Base-by-base conservation (phyloP, 805 yeast genomes). In the Candida pseudoglaebosa region DNA sequence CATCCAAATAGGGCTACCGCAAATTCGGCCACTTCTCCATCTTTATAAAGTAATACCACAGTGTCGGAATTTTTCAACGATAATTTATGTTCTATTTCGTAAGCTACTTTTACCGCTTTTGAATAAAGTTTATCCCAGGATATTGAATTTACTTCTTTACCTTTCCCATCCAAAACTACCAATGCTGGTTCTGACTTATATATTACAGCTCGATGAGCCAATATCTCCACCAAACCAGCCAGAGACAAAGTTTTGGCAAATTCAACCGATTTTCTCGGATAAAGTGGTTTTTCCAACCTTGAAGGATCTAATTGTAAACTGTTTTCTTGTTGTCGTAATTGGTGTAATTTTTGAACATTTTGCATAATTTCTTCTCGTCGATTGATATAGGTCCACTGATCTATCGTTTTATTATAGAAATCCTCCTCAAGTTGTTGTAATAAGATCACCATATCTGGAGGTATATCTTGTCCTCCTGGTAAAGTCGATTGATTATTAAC, bases 41-140 rank as follows among this genome's bases (percentile, higher is more conserved):
- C 88, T 50, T 85, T 88, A 56, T 89, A 93, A 48, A 95, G 74
- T 31, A 93, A 66, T 22, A 87, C 78, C 0, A 91, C 95, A 24
- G 95, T 73, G 55, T 88, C 96, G 49, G 86, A 88, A 24, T 85
- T 77, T 54, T 81, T 84, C 21, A 88, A 62, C 1, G 86, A 79
- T 9, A 84, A 70, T 50, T 82, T 82, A 52, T 83, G 87, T 33
- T 79, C 71, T 43, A 88, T 82, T 56, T 82, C 84, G 56, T 82
- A 87, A 0, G 96, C 96, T 6, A 93, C 82, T 52, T 85, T 88
- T 54, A 88, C 95, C 0, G 97, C 84, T 49, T 82, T 77, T 29
- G 82, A 58, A 46, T 87, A 84, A 12, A 93, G 67, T 54, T 87
- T 89, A 42, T 87, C 96, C 99, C 99, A 93, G 1, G 91, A 71